A percentile compares a stretch with the other conserved stretches of the same genome.
Evolutionary conservation across 2,329 filamentous ascomycete species (phyloP).

Genomic region (Aspergillus pseudotamarii): DNA sequence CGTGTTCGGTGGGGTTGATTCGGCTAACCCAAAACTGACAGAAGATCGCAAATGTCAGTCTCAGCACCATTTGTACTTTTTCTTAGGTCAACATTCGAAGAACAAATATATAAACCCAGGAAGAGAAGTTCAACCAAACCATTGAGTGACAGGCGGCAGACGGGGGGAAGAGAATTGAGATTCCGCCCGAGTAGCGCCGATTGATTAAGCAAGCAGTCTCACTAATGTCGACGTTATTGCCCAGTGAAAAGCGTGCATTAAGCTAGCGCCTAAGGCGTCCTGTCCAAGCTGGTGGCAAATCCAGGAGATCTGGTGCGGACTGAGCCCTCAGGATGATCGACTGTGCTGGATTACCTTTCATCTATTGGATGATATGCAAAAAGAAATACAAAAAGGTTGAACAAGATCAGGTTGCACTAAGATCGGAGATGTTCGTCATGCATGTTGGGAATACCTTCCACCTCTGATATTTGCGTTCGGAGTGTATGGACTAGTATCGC

Average conservation of each 20-base stretch:
- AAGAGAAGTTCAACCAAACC: neutral
- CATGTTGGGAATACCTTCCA: no score
- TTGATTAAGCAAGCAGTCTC: neutral
- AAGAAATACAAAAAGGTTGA: no score
- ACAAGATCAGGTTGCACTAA: neutral
- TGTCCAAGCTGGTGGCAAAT: neutral
- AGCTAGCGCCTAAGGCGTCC: neutral
- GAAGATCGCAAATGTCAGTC: neutral
- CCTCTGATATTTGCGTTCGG: neutral
- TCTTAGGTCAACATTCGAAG: neutral
- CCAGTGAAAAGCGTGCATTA: neutral
- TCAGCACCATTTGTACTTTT: neutral
- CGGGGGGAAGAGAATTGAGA: neutral
- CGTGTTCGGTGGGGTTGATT: neutral
- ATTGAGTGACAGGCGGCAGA: neutral
- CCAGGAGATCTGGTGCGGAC: neutral
- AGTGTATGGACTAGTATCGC: neutral
- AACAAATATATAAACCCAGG: neutral
- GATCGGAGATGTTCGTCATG: conserved; percentile 1
- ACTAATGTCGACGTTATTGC: neutral
- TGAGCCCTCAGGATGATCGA: neutral
- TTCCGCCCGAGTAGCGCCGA: neutral
- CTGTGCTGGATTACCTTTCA: neutral
- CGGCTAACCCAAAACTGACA: neutral
- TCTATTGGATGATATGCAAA: neutral